Percentiles rank a stretch among this genome's conserved stretches.
phyloP scores from a whole-genome alignment of 140 eudicot species.

The Ambrosia hybrid region DNA sequence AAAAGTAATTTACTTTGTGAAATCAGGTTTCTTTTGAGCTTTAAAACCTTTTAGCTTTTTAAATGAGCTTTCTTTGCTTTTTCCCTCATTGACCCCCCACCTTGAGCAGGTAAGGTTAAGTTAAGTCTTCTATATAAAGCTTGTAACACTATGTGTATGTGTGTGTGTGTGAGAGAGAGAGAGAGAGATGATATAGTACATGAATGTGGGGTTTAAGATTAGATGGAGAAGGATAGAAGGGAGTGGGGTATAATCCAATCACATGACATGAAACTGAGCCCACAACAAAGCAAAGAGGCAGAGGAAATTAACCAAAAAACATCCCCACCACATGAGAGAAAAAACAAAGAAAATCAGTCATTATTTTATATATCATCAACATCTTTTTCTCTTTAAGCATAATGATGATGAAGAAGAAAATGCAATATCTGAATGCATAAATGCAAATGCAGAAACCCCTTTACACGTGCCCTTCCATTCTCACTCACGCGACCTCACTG shows the following conservation, averaged over 20 bases:
- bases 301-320: slow-evolving; percentile 51
- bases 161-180: slow-evolving; percentile 26
- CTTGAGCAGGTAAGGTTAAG: slow-evolving; percentile 79
- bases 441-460: slow-evolving; percentile 35
- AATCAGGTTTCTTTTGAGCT: slow-evolving; percentile 44
- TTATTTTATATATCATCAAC: slow-evolving; percentile 18
- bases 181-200: slow-evolving; percentile 27
- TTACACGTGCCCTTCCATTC: slow-evolving; percentile 57
- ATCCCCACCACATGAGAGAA: slow-evolving; percentile 51
- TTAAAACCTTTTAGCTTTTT: slow-evolving; percentile 54
- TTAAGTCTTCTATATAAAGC: slow-evolving; percentile 54
- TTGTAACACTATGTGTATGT: slow-evolving; percentile 24
- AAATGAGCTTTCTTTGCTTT: slow-evolving; percentile 56
- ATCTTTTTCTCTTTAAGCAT: slow-evolving; percentile 30
- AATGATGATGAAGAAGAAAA: slow-evolving; percentile 28
- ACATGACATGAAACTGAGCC: slow-evolving; percentile 42
- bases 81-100: slow-evolving; percentile 70
- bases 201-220: slow-evolving; percentile 43
- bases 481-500: slow-evolving; percentile 53
- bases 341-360: slow-evolving; percentile 45
- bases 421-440: slow-evolving; percentile 45
- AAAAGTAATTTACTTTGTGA: slow-evolving; percentile 50
- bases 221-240: slow-evolving; percentile 38
- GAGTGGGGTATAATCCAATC: slow-evolving; percentile 43
- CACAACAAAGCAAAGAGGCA: slow-evolving; percentile 45